Percentiles rank a stretch among this genome's conserved stretches.
These are phyloP conservation scores for Leccinum boreale DNA, from an alignment of 768 basidiomycete genomes.

Conservation along the genomic window DNA sequence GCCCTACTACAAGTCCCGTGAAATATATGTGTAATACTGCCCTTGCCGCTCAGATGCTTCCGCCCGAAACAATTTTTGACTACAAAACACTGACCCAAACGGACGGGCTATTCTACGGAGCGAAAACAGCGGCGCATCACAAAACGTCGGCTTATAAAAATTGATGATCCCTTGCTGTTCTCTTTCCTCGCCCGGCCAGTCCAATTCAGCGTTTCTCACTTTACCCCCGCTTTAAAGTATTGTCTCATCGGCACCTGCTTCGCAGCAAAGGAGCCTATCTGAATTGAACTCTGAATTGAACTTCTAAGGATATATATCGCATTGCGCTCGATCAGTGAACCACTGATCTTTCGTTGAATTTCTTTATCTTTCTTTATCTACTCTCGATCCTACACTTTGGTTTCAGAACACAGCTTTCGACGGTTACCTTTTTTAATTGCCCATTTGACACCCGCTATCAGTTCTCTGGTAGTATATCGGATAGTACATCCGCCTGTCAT, in stretches of 20 bases:
- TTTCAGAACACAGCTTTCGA: not conserved
- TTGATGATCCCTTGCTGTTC: not conserved
- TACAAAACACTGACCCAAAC: not conserved
- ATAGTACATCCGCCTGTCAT: constrained; percentile 51
- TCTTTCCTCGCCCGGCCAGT: not conserved
- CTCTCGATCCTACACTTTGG: not conserved
- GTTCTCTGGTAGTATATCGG: constrained; percentile 49
- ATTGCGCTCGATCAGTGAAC: too few species aligned
- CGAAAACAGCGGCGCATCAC: not conserved
- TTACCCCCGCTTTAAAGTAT: not conserved
- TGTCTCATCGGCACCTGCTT: not conserved
- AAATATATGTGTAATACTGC: not conserved
- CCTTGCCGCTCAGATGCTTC: not conserved
- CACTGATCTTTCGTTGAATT: too few species aligned
- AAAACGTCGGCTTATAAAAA: not conserved
- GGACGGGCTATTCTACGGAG: not conserved
- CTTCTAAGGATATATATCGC: not conserved
- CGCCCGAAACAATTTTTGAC: not conserved
- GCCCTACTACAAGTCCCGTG: not conserved
- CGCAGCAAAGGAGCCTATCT: not conserved
- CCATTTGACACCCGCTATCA: not conserved
- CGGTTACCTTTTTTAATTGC: constrained; percentile 12
- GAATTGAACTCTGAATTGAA: not conserved
- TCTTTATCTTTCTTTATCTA: not conserved
- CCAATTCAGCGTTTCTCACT: not conserved